These are phyloP conservation scores for Astrocystis sublimbata DNA, from an alignment of 495 filamentous ascomycete species.

Conservation along the genomic window DNA sequence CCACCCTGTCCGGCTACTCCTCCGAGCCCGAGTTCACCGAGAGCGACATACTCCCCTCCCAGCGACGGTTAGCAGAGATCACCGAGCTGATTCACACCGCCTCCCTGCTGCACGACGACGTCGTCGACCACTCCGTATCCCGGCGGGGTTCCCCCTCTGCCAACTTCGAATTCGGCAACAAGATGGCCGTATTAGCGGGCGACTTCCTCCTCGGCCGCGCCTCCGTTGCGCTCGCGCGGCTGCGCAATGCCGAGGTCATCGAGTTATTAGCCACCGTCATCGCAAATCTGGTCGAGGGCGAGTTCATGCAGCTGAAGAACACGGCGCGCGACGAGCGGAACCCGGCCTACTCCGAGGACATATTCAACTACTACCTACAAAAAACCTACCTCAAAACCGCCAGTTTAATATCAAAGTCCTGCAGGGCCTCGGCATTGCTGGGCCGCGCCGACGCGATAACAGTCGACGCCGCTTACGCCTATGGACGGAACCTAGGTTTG, in stretches of 20 bases:
- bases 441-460: constrained; percentile 74
- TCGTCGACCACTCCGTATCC: constrained; percentile 87
- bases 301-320: constrained; percentile 99
- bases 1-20: constrained; percentile 48
- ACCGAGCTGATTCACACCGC: constrained; percentile 96
- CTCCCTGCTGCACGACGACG: constrained; percentile 95
- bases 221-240: constrained; percentile 86
- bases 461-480: constrained; percentile 86
- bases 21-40: constrained; percentile 56
- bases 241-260: constrained; percentile 89
- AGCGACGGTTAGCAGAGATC: constrained; percentile 91
- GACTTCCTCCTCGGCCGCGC: constrained; percentile 93
- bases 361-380: constrained; percentile 91
- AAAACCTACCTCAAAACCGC: constrained; percentile 99
- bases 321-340: constrained; percentile 82
- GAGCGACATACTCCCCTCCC: constrained; percentile 84
- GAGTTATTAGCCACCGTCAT: constrained; percentile 95
- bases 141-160: constrained; percentile 82
- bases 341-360: constrained; percentile 81
- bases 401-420: constrained; percentile 92
- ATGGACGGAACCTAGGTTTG: constrained; percentile 88
- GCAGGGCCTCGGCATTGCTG: constrained; percentile 83
- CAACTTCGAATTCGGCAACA: constrained; percentile 94
- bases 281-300: constrained; percentile 94
- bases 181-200: constrained; percentile 95